Percentiles rank a stretch among this genome's conserved stretches.
Evolutionary conservation across 1,284 basidiomycete genomes (phyloP).

Genomic region (Rhodotorula sp.): DNA sequence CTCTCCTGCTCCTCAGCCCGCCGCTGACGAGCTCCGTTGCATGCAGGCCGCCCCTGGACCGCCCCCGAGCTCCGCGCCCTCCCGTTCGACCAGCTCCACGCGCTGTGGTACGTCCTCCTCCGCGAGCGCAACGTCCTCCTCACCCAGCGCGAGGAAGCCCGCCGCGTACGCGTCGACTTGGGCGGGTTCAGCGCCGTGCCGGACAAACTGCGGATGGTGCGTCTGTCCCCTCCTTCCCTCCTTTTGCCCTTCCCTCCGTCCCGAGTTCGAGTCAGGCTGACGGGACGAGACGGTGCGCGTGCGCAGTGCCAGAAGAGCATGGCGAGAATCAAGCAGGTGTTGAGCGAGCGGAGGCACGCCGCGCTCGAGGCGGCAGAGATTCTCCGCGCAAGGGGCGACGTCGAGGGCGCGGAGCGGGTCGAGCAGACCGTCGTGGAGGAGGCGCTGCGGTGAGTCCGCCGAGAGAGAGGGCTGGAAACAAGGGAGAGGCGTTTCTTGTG

Average conservation of each 20-base stretch:
- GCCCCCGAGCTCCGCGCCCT: conserved; percentile 82
- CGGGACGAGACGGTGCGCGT: not conserved
- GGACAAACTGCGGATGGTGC: conserved; percentile 35
- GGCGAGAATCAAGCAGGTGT: conserved; percentile 90
- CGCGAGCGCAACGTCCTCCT: conserved; percentile 84
- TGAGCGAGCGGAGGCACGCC: conserved; percentile 87
- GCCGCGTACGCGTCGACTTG: conserved; percentile 60
- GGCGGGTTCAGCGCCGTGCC: conserved; percentile 25
- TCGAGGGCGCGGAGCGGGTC: conserved; percentile 14
- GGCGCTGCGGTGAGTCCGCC: not conserved
- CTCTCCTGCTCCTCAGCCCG: no score
- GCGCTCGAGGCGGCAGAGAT: conserved; percentile 65
- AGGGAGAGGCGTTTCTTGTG: not conserved
- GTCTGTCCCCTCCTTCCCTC: not conserved
- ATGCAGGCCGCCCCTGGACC: conserved; percentile 78
- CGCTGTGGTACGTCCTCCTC: conserved; percentile 84
- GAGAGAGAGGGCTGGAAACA: not conserved
- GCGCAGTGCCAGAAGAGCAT: conserved; percentile 88
- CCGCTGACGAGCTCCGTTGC: not conserved
- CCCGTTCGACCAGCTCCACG: conserved; percentile 87
- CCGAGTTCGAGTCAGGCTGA: not conserved
- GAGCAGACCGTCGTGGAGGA: conserved; percentile 5
- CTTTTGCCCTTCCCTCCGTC: no score
- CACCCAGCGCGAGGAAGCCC: conserved; percentile 77
- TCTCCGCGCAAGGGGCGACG: conserved; percentile 25